phyloP scores from a whole-genome alignment of 2,329 filamentous ascomycete species.

The Ophiosphaerella narmari region DNA sequence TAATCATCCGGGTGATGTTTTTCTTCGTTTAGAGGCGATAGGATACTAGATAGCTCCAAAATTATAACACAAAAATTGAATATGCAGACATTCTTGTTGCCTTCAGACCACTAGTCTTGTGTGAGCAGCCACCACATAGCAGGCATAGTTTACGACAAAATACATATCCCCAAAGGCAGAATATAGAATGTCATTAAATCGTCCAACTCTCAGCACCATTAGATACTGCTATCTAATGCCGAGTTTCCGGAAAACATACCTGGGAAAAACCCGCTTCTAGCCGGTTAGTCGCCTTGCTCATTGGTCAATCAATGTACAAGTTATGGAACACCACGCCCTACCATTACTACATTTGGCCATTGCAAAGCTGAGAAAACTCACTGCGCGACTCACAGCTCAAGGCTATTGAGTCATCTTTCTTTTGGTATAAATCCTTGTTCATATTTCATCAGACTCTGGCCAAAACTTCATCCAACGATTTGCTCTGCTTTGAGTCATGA shows the following conservation, averaged over 20 bases:
- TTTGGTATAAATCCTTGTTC: background rate
- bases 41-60: background rate
- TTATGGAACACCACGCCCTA: background rate
- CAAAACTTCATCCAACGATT: background rate
- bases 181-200: too few species aligned
- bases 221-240: too few species aligned
- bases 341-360: too few species aligned
- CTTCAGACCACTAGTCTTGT: too few species aligned
- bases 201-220: too few species aligned
- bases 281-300: background rate
- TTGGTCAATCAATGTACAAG: background rate
- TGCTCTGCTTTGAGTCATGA: constrained; percentile 14
- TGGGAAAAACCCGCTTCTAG: background rate
- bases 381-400: too few species aligned
- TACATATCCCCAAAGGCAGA: too few species aligned
- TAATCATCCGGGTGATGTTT: constrained; percentile 13
- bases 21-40: background rate
- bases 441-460: background rate
- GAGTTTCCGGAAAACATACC: background rate
- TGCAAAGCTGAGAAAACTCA: too few species aligned
- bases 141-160: too few species aligned
- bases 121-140: too few species aligned
- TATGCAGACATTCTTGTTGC: too few species aligned
- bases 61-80: background rate
- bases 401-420: background rate